A percentile compares a stretch with the other conserved stretches of the same genome.
Evolutionary conservation across 148 eudicot genomes (phyloP).

Genomic region (Camellia lanceoleosa): DNA sequence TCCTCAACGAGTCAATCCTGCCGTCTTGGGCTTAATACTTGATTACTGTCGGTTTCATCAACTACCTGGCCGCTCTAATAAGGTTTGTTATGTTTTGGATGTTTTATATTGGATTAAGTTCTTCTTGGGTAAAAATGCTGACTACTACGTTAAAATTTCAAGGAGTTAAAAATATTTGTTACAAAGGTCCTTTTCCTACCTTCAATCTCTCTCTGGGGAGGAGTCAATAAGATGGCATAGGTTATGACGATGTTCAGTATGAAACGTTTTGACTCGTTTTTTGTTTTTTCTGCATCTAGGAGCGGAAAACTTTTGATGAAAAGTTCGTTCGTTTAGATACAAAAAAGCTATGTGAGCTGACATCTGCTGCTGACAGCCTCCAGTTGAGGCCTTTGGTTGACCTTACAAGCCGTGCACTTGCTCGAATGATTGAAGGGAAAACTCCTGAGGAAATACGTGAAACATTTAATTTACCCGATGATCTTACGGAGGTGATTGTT

Average conservation of each 20-base stretch:
- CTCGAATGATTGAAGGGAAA: constrained; percentile 79
- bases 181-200: too few relatives aligned
- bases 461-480: constrained; percentile 75
- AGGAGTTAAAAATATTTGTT: too few relatives aligned
- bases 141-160: not conserved
- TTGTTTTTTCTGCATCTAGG: constrained; percentile 34
- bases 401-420: constrained; percentile 75
- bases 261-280: not conserved
- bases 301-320: constrained; percentile 72
- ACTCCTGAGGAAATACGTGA: constrained; percentile 80
- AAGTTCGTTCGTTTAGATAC: constrained; percentile 61
- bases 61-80: constrained; percentile 76
- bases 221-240: not conserved
- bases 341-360: constrained; percentile 60
- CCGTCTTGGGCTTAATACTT: constrained; percentile 56
- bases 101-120: not conserved
- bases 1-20: constrained; percentile 74
- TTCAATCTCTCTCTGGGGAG: not conserved
- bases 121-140: not conserved
- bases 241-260: not conserved
- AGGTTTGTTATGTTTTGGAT: constrained; percentile 38
- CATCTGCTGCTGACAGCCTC: constrained; percentile 81
- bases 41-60: constrained; percentile 85
- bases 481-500: constrained; percentile 70
- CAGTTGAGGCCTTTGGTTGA: constrained; percentile 75